phyloP scores from a whole-genome alignment of 1,284 basidiomycete species.

The Marasmius fiardii region DNA sequence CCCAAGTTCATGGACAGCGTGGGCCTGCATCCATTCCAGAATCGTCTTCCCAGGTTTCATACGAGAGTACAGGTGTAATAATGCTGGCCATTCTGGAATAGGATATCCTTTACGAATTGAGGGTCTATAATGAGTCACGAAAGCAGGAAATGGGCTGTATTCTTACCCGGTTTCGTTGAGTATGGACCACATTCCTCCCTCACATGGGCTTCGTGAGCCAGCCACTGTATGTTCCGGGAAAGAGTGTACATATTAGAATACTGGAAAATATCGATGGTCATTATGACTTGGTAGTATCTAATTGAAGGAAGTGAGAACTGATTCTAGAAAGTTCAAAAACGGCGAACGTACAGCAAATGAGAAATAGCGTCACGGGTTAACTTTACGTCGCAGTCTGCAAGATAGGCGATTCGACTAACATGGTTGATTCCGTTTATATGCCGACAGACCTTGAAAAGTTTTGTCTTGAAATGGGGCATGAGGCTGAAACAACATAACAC shows the following conservation, averaged over 20 bases:
- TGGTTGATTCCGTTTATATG: conserved; percentile 92
- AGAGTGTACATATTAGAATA: conserved; percentile 98
- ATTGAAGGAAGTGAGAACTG: neutral
- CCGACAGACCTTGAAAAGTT: conserved; percentile 61
- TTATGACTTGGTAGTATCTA: conserved; percentile 94
- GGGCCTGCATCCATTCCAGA: conserved; percentile 84
- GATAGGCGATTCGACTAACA: conserved; percentile 85
- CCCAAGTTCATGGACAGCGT: conserved; percentile 68
- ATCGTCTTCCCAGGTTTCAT: conserved; percentile 85
- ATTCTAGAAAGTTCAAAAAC: neutral
- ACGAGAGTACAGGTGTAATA: conserved; percentile 84
- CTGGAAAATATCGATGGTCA: conserved; percentile 96
- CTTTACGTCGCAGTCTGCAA: conserved; percentile 87
- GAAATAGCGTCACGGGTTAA: conserved; percentile 87
- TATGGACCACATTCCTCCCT: conserved; percentile 88
- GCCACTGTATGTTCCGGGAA: conserved; percentile 79
- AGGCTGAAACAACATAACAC: conserved; percentile 9
- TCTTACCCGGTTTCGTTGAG: conserved; percentile 70
- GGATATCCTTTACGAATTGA: conserved; percentile 34
- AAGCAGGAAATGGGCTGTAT: conserved; percentile 6
- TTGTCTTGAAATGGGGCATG: conserved; percentile 7
- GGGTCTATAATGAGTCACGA: conserved; percentile 8
- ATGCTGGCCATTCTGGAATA: conserved; percentile 77
- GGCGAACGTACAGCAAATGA: conserved; percentile 72
- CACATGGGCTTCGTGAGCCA: conserved; percentile 81